These are phyloP conservation scores for Saccharomyces kudriavzevii DNA, from an alignment of 805 yeast species.

Conservation along the genomic window DNA sequence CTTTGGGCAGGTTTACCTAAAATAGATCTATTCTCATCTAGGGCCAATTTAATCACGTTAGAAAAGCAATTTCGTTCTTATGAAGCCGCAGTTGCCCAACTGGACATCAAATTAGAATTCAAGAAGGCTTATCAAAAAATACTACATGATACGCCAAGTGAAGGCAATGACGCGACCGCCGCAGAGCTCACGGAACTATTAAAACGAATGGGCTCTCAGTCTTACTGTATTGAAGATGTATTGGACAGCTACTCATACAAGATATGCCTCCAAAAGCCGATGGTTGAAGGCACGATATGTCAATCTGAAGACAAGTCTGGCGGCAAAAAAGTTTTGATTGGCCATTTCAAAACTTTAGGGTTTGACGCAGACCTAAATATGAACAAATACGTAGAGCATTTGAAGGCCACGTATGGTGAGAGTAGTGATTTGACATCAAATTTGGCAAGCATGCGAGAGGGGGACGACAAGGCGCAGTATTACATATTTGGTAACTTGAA, in stretches of 20 bases:
- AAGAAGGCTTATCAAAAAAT: constrained; percentile 1
- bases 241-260: constrained; percentile 21
- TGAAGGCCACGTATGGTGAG: constrained; percentile 19
- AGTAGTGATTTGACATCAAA: constrained; percentile 18
- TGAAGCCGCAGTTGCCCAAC: constrained; percentile 1
- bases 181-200: constrained; percentile 7
- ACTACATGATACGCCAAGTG: not conserved
- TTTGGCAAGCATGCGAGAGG: constrained; percentile 16
- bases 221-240: not conserved
- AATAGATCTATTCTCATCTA: not conserved
- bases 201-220: constrained; percentile 4
- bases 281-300: constrained; percentile 10
- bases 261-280: constrained; percentile 12
- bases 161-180: constrained; percentile 1
- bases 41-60: constrained; percentile 3
- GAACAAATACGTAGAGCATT: constrained; percentile 15
- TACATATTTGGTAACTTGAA: constrained; percentile 25
- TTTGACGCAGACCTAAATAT: constrained; percentile 13
- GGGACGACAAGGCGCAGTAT: constrained; percentile 11
- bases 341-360: constrained; percentile 10
- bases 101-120: not conserved
- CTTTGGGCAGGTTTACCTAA: not conserved
- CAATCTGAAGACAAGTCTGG: constrained; percentile 20
- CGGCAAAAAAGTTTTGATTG: constrained; percentile 21
- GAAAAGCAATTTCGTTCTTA: constrained; percentile 8